Base-by-base conservation (phyloP, 306 rosid species). In the Prunus fruticosa region DNA sequence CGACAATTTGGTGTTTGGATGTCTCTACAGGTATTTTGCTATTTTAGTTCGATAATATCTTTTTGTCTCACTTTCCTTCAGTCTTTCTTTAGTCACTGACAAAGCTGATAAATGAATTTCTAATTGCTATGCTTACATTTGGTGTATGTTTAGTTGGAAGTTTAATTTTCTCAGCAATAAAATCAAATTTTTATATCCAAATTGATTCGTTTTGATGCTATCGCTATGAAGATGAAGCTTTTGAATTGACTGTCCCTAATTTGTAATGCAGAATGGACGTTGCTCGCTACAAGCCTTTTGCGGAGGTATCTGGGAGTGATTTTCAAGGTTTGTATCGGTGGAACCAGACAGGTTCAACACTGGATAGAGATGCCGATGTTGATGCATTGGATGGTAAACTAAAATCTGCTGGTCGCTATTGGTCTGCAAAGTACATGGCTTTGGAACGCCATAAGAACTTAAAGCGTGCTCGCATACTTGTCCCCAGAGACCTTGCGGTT, bases 351-450 rank as follows among this genome's bases (percentile, higher is more conserved):
- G 76, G 67, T 75, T 86, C 89, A 12, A 68, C 84, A 23, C 73
- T 82, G 73, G 97, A 92, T 76, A 90, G 81, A 84, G 98, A 94
- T 71, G 84, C 76, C 18, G 98, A 94, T 82, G 82, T 75, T 68
- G 98, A 92, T 68, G 78, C 88, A 51, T 84, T 92, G 85, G 93
- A 92, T 77, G 76, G 76, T 76, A 89, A 89, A 83, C 71, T 89
- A 74, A 89, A 84, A 82, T 86, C 92, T 25, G 88, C 88, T 75
- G 95, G 96, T 72, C 95, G 98, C 28, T 94, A 94, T 77, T 94
- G 97, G 97, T 92, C 97, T 73, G 95, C 91, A 46, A 94, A 90
- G 82, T 80, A 90, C 76, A 83, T 82, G 86, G 98, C 96, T 73
- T 72, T 92, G 86, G 95, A 95, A 81, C 88, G 89, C 62, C 93